Base-by-base conservation (phyloP, 148 eudicot species). In the Cornus controversa region DNA sequence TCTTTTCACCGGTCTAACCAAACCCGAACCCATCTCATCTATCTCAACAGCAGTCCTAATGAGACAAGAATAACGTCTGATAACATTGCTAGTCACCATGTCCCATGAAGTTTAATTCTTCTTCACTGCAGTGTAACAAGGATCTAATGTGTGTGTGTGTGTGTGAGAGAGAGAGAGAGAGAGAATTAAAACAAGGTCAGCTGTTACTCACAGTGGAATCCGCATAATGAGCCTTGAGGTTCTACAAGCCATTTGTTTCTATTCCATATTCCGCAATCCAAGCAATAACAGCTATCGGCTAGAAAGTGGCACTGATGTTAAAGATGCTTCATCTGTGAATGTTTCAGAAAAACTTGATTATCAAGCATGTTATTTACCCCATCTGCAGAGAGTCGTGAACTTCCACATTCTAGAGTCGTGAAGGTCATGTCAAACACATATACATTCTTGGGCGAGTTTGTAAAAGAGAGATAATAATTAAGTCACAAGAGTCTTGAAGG, bases 311-410 rank as follows among this genome's bases (percentile, higher is more conserved):
- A 70, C 42, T 34, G 10, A 9, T 34, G 16, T 22, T 11, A 45
- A 8, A 68, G 71, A 13, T 31, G 47, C 13, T 23, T 40, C 11
- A 42, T 25, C 2, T 27, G 34, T 3, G 53, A 37, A 69, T 69
- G 16, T 28, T 42, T 27, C 73, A 15, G 3, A 11, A 71, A 71
- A 6, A 71, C 31, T 57, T 24, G 50, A 45, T 45, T 45, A 45
- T 45, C 73, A 70, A 24, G 26, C 36, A 25, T 42, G 45, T 70
- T 45, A 45, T 24, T 70, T 25, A 42, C 60, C 73, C 60, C 73
- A 71, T 71, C 27, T 45, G 58, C 73, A 70, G 29, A 70, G 22
- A 45, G 34, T 26, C 14, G 28, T 29, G 10, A 24, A 25, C 10
- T 64, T 13, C 28, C 15, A 9, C 29, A 25, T 45, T 45, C 50